Base-by-base conservation (phyloP, 2,329 filamentous ascomycete species). In the Hymenoscyphus fructigenus region DNA sequence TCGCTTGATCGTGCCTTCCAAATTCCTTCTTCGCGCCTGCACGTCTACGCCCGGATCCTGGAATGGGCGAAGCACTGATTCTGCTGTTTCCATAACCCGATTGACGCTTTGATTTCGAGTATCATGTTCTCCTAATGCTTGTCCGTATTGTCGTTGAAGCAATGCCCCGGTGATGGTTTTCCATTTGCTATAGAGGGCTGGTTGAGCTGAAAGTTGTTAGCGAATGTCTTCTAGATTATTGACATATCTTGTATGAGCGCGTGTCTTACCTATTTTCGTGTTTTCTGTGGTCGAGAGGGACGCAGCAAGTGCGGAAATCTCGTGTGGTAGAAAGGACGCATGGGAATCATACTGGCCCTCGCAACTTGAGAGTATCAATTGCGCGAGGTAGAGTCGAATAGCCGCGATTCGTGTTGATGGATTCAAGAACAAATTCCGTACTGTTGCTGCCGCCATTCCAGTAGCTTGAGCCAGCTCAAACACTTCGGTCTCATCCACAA, bases 181-280 rank as follows among this genome's bases (percentile, higher is more conserved):
- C 64, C 64, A 69, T 59, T 69, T 69, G 57, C 66, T 69, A 34
- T 62, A 61, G 26, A 69, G 65, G 14, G 62, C 62, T 38, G 57
- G 28, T 28, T 67, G 53, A 23, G 28, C 67, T 69, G 34, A 38
- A 32, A 32, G n/a, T 53, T 29, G 34, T 59, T 38, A 63, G 60
- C 50, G 26, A n/a, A n/a, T 5, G 14, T 29, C 15, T 34, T 26
- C 7, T 20, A 56, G 28, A 14, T n/a, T 15, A 38, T 38, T 38
- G 36, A 3, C 36, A 38, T 38, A 12, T 38, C 34, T 38, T 15
- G 28, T 50, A 34, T 36, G n/a, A 41, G 44, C 17, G 7, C 5
- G 28, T 26, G 3, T 62, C 64, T 62, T 57, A 67, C 66, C 17
- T 23, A 41, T 12, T 14, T 50, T 57, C 20, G 55, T 57, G 20